A percentile compares a stretch with the other conserved stretches of the same genome.
These are phyloP conservation scores for Dendrobium nobile DNA, from an alignment of 106 monocot species.

Conservation along the genomic window DNA sequence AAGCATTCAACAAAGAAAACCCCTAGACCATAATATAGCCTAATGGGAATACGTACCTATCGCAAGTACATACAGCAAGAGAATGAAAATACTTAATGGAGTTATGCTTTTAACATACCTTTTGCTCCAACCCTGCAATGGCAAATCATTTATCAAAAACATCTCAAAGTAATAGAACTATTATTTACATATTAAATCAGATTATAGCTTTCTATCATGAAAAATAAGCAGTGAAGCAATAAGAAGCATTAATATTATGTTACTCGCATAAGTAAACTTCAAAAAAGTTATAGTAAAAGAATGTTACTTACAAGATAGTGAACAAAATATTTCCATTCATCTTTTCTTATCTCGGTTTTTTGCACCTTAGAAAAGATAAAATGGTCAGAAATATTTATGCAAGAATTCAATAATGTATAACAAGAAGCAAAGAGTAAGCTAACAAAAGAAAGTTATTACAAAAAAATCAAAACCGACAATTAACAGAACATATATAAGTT, in stretches of 20 bases:
- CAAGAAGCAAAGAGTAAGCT: neutral
- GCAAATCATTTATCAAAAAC: neutral
- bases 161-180: neutral
- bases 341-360: conserved; percentile 60
- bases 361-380: conserved; percentile 57
- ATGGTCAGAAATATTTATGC: conserved; percentile 6
- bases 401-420: neutral
- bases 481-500: neutral
- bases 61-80: neutral
- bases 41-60: neutral
- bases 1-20: neutral
- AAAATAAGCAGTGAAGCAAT: neutral
- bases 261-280: neutral
- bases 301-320: conserved; percentile 78
- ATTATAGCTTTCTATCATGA: neutral
- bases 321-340: conserved; percentile 83
- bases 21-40: neutral
- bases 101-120: conserved; percentile 49
- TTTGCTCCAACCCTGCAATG: conserved; percentile 97
- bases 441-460: neutral
- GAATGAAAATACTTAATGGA: conserved; percentile 7
- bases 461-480: neutral
- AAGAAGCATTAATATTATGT: neutral
- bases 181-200: neutral
- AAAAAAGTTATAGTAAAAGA: neutral